Conservation (phyloP, 2,329 filamentous ascomycete genomes). For the Colletotrichum shisoi region DNA sequence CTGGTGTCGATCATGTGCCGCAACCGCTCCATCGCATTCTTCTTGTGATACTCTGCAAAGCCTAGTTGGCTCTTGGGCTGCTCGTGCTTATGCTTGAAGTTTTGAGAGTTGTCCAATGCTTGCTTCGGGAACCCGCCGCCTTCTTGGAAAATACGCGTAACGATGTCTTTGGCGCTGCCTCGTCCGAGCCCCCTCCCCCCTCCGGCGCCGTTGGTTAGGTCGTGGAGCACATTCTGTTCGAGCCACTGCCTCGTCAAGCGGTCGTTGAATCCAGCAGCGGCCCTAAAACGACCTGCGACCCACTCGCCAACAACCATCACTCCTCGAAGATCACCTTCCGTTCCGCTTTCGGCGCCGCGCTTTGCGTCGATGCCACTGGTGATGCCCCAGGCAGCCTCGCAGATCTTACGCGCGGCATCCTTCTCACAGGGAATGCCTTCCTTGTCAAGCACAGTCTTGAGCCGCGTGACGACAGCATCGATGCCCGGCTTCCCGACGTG, state of each 20-base stretch:
- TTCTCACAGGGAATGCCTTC: constrained; percentile 89
- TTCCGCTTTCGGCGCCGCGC: constrained; percentile 71
- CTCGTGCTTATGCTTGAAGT: constrained; percentile 54
- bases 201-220: constrained; percentile 74
- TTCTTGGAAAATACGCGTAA: constrained; percentile 79
- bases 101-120: constrained; percentile 50
- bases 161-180: constrained; percentile 76
- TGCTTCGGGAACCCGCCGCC: constrained; percentile 78
- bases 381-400: constrained; percentile 84
- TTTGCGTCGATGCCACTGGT: constrained; percentile 74
- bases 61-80: constrained; percentile 69
- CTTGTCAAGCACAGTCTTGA: constrained; percentile 85
- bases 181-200: constrained; percentile 75
- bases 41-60: constrained; percentile 76
- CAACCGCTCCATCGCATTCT: constrained; percentile 74
- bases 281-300: constrained; percentile 76
- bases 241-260: constrained; percentile 78
- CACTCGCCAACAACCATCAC: constrained; percentile 88
- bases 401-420: constrained; percentile 85
- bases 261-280: constrained; percentile 52
- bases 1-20: constrained; percentile 80
- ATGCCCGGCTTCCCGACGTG: constrained; percentile 89
- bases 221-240: constrained; percentile 73
- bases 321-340: constrained; percentile 77
- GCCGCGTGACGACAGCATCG: constrained; percentile 81